Conservation (phyloP, 805 yeast genomes). For the Komagataella populi region DNA sequence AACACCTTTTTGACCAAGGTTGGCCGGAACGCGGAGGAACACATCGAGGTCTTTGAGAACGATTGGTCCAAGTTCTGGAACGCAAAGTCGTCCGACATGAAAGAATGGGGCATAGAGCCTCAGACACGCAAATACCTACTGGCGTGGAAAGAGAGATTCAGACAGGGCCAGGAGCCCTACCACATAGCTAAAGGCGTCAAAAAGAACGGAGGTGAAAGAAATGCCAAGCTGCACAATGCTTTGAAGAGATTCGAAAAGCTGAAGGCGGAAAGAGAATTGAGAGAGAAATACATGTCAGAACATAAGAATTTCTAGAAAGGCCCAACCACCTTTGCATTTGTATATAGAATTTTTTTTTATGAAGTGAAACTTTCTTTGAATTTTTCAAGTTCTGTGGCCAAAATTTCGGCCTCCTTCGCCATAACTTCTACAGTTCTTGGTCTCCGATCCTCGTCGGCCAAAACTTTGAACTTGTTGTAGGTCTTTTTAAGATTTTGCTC, state of each 20-base stretch:
- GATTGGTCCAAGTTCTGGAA: slow-evolving; percentile 55
- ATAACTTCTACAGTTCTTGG: slow-evolving; percentile 51
- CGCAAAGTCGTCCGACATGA: slow-evolving; percentile 41
- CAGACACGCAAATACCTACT: slow-evolving; percentile 61
- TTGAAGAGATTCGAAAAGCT: slow-evolving; percentile 41
- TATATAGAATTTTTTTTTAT: slow-evolving; percentile 1
- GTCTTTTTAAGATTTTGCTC: slow-evolving; percentile 29
- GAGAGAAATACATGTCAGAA: slow-evolving; percentile 9
- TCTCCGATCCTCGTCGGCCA: slow-evolving; percentile 37
- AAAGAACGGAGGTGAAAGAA: slow-evolving; percentile 86
- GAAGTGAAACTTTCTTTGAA: slow-evolving; percentile 5
- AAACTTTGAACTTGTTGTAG: slow-evolving; percentile 15
- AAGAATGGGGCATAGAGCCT: slow-evolving; percentile 65
- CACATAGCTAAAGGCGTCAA: slow-evolving; percentile 47
- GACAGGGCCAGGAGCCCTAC: slow-evolving; percentile 34
- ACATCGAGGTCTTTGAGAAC: slow-evolving; percentile 53
- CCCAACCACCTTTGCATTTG: not conserved
- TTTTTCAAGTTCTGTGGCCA: slow-evolving; percentile 27
- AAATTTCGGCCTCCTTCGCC: slow-evolving; percentile 54
- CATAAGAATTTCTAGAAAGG: not conserved
- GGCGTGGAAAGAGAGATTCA: slow-evolving; percentile 56
- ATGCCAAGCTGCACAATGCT: slow-evolving; percentile 52
- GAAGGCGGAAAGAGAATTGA: slow-evolving; percentile 20
- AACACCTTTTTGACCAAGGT: slow-evolving; percentile 60
- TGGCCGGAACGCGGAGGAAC: slow-evolving; percentile 65